Percentiles rank a stretch among this genome's conserved stretches.
These are phyloP conservation scores for Ceratocystis diversiconidia DNA, from an alignment of 2,329 filamentous ascomycete genomes.

Conservation along the genomic window DNA sequence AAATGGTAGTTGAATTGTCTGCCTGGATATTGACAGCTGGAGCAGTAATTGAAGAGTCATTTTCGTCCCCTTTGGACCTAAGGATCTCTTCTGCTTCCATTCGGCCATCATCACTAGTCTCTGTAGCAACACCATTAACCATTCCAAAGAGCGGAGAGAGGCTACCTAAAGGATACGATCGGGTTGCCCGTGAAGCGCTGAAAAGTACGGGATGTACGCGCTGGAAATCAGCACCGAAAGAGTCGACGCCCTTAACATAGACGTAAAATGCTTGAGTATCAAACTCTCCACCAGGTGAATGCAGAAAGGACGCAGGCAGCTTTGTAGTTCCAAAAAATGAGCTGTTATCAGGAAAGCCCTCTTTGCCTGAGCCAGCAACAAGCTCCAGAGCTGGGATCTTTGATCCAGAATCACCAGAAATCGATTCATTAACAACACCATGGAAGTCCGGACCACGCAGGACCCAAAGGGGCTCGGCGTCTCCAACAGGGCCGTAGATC, in stretches of 20 bases:
- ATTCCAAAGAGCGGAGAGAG: constrained; percentile 10
- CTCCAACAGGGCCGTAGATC: constrained; percentile 15
- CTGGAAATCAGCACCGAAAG: constrained; percentile 10
- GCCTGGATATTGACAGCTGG: constrained; percentile 2
- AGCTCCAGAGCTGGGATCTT: constrained; percentile 3
- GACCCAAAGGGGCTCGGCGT: constrained; percentile 11
- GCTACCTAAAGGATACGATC: constrained; percentile 8
- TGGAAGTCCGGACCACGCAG: constrained; percentile 11
- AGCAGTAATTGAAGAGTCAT: not conserved
- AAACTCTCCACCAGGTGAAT: not conserved
- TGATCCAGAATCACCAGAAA: not conserved
- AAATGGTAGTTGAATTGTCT: not conserved
- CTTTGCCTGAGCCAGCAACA: constrained; percentile 9
- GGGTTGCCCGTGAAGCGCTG: not conserved
- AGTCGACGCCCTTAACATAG: constrained; percentile 15
- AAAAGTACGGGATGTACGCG: constrained; percentile 15
- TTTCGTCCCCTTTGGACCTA: not conserved
- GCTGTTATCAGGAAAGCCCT: constrained; percentile 8
- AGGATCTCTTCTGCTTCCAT: not conserved
- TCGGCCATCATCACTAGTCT: not conserved
- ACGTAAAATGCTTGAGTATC: constrained; percentile 11
- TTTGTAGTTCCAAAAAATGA: constrained; percentile 12
- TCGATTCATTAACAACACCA: constrained; percentile 6
- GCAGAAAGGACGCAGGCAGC: not conserved
- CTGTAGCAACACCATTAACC: constrained; percentile 1